Evolutionary conservation across 2,329 filamentous ascomycete genomes (phyloP).

Genomic region (Cladophialophora exuberans): DNA sequence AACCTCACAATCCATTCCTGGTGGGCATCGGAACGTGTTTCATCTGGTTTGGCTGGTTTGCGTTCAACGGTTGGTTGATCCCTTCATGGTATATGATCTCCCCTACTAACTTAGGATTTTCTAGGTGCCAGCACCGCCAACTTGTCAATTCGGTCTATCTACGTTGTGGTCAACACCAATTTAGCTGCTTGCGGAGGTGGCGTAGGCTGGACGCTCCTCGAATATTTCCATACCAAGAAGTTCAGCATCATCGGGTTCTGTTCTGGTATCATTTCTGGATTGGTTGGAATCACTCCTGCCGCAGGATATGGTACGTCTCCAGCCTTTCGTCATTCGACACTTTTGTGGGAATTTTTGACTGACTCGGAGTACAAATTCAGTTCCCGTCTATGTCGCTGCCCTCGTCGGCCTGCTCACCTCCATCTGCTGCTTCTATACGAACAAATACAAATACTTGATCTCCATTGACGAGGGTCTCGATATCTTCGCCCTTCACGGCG

Average conservation of each 20-base stretch:
- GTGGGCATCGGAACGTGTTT: constrained; percentile 68
- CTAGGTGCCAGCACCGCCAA: constrained; percentile 54
- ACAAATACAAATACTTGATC: constrained; percentile 55
- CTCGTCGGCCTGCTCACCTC: constrained; percentile 59
- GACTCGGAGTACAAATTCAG: not conserved
- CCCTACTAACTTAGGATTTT: not conserved
- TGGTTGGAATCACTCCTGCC: constrained; percentile 63
- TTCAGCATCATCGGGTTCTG: constrained; percentile 58
- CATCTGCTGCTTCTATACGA: constrained; percentile 50
- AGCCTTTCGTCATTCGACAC: not conserved
- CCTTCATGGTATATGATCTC: not conserved
- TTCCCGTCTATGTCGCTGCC: constrained; percentile 45
- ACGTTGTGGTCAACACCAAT: constrained; percentile 63
- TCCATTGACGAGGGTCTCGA: constrained; percentile 62
- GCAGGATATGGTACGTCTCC: constrained; percentile 50
- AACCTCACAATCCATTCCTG: constrained; percentile 72
- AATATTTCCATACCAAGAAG: constrained; percentile 53
- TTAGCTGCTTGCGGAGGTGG: constrained; percentile 59
- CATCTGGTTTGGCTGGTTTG: constrained; percentile 70
- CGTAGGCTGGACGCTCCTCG: constrained; percentile 57
- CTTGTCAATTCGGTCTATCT: constrained; percentile 56
- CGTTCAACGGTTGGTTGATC: constrained; percentile 73
- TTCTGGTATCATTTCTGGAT: constrained; percentile 59
- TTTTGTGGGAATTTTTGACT: not conserved
- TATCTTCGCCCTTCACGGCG: constrained; percentile 62